A percentile compares a stretch with the other conserved stretches of the same genome.
Evolutionary conservation across 768 basidiomycete species (phyloP).

Genomic region (Pleurotus citrinopileatus): DNA sequence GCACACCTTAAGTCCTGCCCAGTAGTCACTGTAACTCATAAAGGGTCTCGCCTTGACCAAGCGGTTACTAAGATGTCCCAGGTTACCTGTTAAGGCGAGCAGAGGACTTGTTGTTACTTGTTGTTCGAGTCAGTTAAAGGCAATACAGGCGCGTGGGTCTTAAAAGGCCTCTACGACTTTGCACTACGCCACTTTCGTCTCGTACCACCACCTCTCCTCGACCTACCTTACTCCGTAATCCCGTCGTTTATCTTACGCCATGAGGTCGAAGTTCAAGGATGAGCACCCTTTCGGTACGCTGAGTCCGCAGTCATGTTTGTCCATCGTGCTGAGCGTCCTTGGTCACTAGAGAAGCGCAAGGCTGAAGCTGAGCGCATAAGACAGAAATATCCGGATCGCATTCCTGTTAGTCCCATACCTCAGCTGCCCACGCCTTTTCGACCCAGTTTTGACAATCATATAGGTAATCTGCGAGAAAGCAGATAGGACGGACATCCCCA

Average conservation of each 20-base stretch:
- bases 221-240: background rate
- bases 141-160: slow-evolving; percentile 7
- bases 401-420: slow-evolving; percentile 68
- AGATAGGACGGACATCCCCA: slow-evolving; percentile 96
- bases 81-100: slow-evolving; percentile 1
- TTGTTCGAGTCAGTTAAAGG: slow-evolving; percentile 9
- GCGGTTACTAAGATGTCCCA: background rate
- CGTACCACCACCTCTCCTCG: background rate
- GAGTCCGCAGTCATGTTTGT: slow-evolving; percentile 21
- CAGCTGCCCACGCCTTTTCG: background rate
- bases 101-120: slow-evolving; percentile 8
- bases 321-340: slow-evolving; percentile 32
- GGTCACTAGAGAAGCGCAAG: slow-evolving; percentile 89
- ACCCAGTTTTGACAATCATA: slow-evolving; percentile 11
- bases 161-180: background rate
- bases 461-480: slow-evolving; percentile 99
- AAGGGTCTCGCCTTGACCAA: background rate
- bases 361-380: slow-evolving; percentile 97
- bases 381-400: slow-evolving; percentile 98
- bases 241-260: slow-evolving; percentile 26
- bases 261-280: slow-evolving; percentile 98
- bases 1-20: too few species aligned
- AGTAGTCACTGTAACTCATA: background rate
- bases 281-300: slow-evolving; percentile 94
- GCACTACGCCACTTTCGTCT: background rate